These are phyloP conservation scores for Colletotrichum sp. DNA, from an alignment of 2,329 filamentous ascomycete species.

Conservation along the genomic window DNA sequence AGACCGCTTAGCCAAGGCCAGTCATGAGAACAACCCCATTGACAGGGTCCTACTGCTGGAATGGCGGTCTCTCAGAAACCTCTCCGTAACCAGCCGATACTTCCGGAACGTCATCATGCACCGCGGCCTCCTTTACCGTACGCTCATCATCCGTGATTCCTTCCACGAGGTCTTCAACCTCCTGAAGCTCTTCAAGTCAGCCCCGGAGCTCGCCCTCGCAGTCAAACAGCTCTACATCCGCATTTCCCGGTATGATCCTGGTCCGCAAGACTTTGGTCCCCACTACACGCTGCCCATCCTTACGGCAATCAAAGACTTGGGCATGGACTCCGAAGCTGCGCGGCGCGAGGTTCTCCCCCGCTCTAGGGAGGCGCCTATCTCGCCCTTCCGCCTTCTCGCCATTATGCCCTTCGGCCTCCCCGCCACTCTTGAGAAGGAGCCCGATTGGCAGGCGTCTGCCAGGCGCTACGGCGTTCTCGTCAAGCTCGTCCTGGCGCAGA, in stretches of 20 bases:
- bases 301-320: not conserved
- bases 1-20: not conserved
- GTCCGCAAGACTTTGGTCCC: not conserved
- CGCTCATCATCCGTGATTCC: not conserved
- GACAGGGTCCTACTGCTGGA: not conserved
- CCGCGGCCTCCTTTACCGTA: not conserved
- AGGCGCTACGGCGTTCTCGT: not conserved
- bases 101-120: not conserved
- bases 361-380: not conserved
- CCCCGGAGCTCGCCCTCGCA: not conserved
- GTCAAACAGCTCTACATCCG: not conserved
- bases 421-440: no score
- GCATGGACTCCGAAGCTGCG: not conserved
- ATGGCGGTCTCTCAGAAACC: not conserved
- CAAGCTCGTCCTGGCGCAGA: not conserved
- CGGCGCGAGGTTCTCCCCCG: not conserved
- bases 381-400: no score
- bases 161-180: not conserved
- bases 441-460: not conserved
- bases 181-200: not conserved
- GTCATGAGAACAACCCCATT: not conserved
- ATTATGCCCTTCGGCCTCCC: no score
- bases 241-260: accelerated
- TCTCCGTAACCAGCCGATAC: not conserved
- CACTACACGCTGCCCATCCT: not conserved